Evolutionary conservation across 2,329 filamentous ascomycete genomes (phyloP), one percentile per base, ranked within the genome.

Genomic region (Cladosporium halotolerans): DNA sequence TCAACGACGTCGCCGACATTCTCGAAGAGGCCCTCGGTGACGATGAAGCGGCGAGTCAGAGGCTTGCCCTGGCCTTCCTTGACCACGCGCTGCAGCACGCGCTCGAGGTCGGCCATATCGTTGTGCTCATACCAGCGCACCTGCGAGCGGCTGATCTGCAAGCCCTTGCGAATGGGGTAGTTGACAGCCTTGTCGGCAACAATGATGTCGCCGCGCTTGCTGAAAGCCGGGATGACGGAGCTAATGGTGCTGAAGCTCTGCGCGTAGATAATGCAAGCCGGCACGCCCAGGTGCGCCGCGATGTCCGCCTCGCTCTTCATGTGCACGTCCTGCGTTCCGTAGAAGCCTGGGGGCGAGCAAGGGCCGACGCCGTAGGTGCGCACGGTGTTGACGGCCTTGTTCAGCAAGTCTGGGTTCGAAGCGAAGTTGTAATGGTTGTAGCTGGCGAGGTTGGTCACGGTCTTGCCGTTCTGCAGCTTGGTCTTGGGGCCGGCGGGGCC

Each of bases 371-470:
- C 93, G 64, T 99, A 99, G 16, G 88, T 95, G 56, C 92, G 88
- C 38, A 99, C 80, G 0, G 91, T 95, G 70, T 92, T 86, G 58
- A 99, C 90, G 1, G 92, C 93, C 70, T 96, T 95, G 63, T 96
- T 90, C 67, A 95, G 96, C 64, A 99, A 84, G 34, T 85, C 81
- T 57, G 97, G 92, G 68, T 96, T 96, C 50, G 83, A 83, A 59
- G 95, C 89, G 71, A 99, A 90, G 74, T 99, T 97, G 78, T 95
- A 97, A 72, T 93, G 96, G 71, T 99, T 99, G 74, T 90, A 93
- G 1, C 89, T 95, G 36, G 89, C 92, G 59, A 99, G 84, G 68
- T 99, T 99, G 54, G 82, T 89, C 19, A 96, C 93, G 14, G 88
- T 95, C 60, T 89, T 86, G 63, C 93, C 93, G 46, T 59, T 64